Evolutionary conservation across 179 eudicot genomes (phyloP), one percentile per base, ranked within the genome.

Genomic region (Vitellaria paradoxa): DNA sequence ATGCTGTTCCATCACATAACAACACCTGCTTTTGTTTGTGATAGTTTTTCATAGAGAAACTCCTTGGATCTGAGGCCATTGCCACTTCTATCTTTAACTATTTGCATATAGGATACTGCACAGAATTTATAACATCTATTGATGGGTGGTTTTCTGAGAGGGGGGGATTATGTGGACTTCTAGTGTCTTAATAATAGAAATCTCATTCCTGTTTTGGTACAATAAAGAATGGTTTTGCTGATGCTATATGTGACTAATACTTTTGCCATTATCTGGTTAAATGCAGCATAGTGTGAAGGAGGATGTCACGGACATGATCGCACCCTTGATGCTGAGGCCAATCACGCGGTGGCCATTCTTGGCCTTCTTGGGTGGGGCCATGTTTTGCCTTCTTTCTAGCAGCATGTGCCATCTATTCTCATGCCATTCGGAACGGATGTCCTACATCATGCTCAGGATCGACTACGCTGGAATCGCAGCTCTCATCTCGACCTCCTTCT

Each of bases 261-360:
- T 3, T 68, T 52, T 13, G 10, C n/a, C 3, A 2, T 69, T 61
- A 45, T 30, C 66, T 49, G 50, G 55, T 56, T n/a, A 23, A 76
- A 67, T 87, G 83, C 94, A 96, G 98, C 91, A 76, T 55, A 82
- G 78, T 59, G 67, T 93, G 85, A 88, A 88, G 67, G 93, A 88
- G 30, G 97, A 96, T 42, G 68, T 96, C 76, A 91, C 88, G 20
- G 91, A 89, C 83, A 77, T 85, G 72, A 87, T 93, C 63, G 94
- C 91, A 55, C 98, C 99, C 18, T 68, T 89, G 73, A 52, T 82
- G 57, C 68, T 79, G 42, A 81, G 86, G 64, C 99, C 98, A 55
- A 94, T 94, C 76, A 96, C 99, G 3, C 90, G 98, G n/a, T 96
- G 98, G 98, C 99, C 99, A 53, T 96, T 96, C 83, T 96, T 86